Base-by-base conservation (phyloP, 2,329 filamentous ascomycete genomes). In the Exophiala bonariae region DNA sequence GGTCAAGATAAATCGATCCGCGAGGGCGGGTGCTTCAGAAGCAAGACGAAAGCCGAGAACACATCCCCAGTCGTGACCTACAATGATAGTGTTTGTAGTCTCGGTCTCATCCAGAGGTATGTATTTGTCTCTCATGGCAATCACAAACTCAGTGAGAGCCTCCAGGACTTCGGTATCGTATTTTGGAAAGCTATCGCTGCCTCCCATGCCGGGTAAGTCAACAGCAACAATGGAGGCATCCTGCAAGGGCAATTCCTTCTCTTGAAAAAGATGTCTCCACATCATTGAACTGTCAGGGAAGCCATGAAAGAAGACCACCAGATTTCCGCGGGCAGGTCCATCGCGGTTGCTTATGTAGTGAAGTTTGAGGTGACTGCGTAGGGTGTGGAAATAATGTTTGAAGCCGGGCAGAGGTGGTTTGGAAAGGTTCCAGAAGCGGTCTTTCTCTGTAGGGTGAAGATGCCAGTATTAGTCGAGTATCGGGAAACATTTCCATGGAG, bases 151-250 rank as follows among this genome's bases (percentile, higher is more conserved):
- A 0, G 73, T 68, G 46, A 83, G 58, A 6, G 70, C 66, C 56
- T 82, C 79, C 36, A 82, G 63, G 7, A 82, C 67, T 32, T 73
- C 65, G 10, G 76, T 71, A 2, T 69, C 67, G 55, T 81, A 82
- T 37, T 65, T 59, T 1, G 68, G 60, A 46, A 82, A 61, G 40
- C 69, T 68, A 52, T 81, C 78, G 46, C 74, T 80, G 8, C 80
- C 80, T 28, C 80, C 80, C 52, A 76, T 82, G 2, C 80, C 79
- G 14, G 80, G 80, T 5, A 83, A 60, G 57, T 82, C 80, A 31
- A 81, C 66, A 0, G 77, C 78, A 23, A 82, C 70, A 5, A 81
- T 55, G 16, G 71, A 72, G 16, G 73, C 69, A 5, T 67, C 55
- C 19, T 67, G 49, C 19, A 64, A 61, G 20, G 71, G 61, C 8